Evolutionary conservation across 306 rosid species (phyloP), one percentile per base, ranked within the genome.

Genomic region (Fragaria vesca): DNA sequence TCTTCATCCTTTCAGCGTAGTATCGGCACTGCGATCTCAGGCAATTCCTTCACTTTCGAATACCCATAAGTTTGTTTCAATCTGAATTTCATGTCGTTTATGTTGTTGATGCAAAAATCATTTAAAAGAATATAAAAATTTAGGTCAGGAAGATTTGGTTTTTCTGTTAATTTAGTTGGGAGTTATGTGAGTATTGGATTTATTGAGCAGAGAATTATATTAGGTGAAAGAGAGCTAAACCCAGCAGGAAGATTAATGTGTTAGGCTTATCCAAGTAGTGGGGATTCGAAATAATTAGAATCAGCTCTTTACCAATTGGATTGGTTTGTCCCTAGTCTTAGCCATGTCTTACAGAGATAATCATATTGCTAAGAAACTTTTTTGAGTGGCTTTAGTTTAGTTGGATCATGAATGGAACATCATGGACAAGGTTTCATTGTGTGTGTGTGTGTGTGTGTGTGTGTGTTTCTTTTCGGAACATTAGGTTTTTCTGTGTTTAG

Each of bases 11-110:
- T 85, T 12, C 87, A 28, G 16, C 68, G 17, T 20, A 55, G 17
- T 67, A 60, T 73, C 28, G 81, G 72, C 69, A 54, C 77, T 70
- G 67, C 84, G 32, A 69, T 82, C 66, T 78, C 90, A 48, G 90
- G 92, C 69, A 80, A 78, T 85, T 62, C 15, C 16, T 80, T 72
- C 42, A 6, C 16, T 20, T 30, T 81, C 38, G 54, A 9, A 34
- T n/a, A 3, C 51, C 74, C 38, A n/a, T 17, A 8, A 6, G 42
- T 57, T 82, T 69, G 45, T 66, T 55, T 65, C 38, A 13, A 12
- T 72, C 50, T 15, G 51, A 12, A 12, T 72, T 42, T 72, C 73
- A 36, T 79, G n/a, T 71, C 12, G 51, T 38, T 26, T 5, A 12
- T 24, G 5, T 34, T 3, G 2, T 45, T 46, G 34, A n/a, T 60